Evolutionary conservation across 345 rosid species (phyloP).

Genomic region (sweet orange (Citrus sinensis)): DNA sequence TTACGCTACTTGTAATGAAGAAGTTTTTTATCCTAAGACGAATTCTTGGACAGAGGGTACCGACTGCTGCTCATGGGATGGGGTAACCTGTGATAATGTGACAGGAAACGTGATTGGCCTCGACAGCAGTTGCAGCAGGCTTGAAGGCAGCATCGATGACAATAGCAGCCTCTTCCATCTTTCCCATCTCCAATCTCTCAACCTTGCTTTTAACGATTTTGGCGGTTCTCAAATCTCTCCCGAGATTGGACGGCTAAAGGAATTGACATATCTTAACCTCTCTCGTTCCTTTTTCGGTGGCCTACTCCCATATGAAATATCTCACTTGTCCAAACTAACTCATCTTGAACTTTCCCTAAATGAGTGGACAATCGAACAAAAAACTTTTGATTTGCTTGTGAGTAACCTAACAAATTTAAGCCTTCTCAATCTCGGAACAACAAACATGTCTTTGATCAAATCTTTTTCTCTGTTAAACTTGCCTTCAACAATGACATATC

Average conservation of each 20-base stretch:
- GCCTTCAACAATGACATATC: constrained; percentile 3
- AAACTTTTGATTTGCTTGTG: background rate
- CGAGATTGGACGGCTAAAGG: too few species aligned
- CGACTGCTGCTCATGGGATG: background rate
- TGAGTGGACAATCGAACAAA: too few species aligned
- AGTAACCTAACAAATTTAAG: constrained; percentile 11
- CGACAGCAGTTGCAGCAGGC: background rate
- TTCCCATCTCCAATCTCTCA: background rate
- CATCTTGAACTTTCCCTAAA: too few species aligned
- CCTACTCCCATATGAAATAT: too few species aligned
- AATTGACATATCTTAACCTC: too few species aligned
- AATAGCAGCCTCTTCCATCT: background rate
- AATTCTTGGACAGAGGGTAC: background rate
- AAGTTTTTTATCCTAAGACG: background rate
- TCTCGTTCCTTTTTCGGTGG: too few species aligned
- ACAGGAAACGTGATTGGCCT: background rate
- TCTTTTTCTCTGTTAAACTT: constrained; percentile 8
- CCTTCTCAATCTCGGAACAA: background rate
- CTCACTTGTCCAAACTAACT: too few species aligned
- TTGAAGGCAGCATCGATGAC: background rate
- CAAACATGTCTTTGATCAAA: background rate
- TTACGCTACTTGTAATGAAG: background rate
- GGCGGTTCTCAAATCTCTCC: too few species aligned
- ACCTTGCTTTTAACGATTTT: too few species aligned
- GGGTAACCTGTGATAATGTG: background rate